A percentile compares a stretch with the other conserved stretches of the same genome.
Conservation (phyloP, 2,329 filamentous ascomycete species). For the Colletotrichum liriopes region DNA sequence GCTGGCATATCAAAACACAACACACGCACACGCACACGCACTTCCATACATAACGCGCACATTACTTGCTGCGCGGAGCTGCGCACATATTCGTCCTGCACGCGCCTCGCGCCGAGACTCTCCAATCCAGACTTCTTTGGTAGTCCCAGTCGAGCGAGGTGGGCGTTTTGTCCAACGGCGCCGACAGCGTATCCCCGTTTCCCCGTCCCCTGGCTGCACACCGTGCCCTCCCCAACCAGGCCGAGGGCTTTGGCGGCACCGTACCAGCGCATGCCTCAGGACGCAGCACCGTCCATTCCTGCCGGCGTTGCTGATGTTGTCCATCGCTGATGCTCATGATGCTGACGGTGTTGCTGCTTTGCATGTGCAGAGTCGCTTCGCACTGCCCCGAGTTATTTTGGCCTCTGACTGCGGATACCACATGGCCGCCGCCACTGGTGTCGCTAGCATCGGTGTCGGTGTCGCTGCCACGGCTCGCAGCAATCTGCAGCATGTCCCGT, state of each 20-base stretch:
- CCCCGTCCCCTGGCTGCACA: slow-evolving; percentile 14
- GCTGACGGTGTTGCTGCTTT: slow-evolving; percentile 3
- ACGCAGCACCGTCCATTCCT: background rate
- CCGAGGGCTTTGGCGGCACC: slow-evolving; percentile 22
- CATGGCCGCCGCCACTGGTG: background rate
- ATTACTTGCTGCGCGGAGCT: slow-evolving; percentile 8
- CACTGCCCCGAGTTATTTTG: slow-evolving; percentile 15
- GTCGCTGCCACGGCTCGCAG: slow-evolving; percentile 21
- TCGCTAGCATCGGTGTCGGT: background rate
- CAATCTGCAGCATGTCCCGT: slow-evolving; percentile 38
- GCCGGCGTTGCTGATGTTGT: background rate
- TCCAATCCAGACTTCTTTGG: slow-evolving; percentile 27
- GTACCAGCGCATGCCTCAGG: slow-evolving; percentile 15
- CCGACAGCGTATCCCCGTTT: slow-evolving; percentile 19
- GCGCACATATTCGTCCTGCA: slow-evolving; percentile 38
- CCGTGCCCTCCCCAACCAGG: slow-evolving; percentile 12
- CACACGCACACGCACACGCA: background rate
- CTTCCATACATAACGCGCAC: slow-evolving; percentile 17
- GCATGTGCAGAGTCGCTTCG: slow-evolving; percentile 18
- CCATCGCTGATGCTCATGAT: slow-evolving; percentile 8
- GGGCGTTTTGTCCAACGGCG: slow-evolving; percentile 31
- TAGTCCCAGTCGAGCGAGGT: slow-evolving; percentile 16
- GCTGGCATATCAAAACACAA: slow-evolving; percentile 41
- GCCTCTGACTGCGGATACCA: background rate
- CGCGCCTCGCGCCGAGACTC: slow-evolving; percentile 31